These are phyloP conservation scores for Pseudohalonectria lignicola DNA, from an alignment of 2,329 filamentous ascomycete species.

Conservation along the genomic window DNA sequence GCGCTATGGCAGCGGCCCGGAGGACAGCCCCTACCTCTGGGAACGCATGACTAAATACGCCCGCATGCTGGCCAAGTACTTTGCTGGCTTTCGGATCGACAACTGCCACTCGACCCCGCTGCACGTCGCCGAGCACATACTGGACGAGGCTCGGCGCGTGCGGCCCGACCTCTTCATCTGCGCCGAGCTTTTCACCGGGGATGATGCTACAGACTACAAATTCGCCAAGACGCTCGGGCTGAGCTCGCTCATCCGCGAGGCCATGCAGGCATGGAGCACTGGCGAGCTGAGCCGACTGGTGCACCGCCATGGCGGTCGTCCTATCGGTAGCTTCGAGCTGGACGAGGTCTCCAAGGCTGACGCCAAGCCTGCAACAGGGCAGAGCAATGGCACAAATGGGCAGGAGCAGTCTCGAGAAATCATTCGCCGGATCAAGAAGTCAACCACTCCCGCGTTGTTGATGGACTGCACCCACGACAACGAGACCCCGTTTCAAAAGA, in stretches of 20 bases:
- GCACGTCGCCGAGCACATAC: constrained; percentile 85
- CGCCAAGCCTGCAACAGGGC: constrained; percentile 17
- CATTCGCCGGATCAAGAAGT: constrained; percentile 73
- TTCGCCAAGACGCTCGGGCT: constrained; percentile 91
- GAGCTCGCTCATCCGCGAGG: constrained; percentile 86
- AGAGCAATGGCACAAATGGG: neutral
- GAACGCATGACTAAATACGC: constrained; percentile 93
- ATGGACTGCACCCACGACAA: constrained; percentile 99
- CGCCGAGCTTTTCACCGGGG: constrained; percentile 90
- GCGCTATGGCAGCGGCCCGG: constrained; percentile 67
- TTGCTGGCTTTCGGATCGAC: constrained; percentile 91
- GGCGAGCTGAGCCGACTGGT: constrained; percentile 86
- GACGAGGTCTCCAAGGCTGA: constrained; percentile 67
- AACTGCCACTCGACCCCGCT: constrained; percentile 96
- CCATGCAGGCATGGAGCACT: constrained; percentile 97
- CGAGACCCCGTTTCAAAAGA: constrained; percentile 88
- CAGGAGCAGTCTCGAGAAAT: constrained; percentile 43
- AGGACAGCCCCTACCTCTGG: constrained; percentile 92
- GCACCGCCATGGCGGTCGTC: constrained; percentile 83
- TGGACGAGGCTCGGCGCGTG: constrained; percentile 84
- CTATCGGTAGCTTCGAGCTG: constrained; percentile 95
- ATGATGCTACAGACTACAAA: constrained; percentile 89
- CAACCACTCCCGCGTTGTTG: constrained; percentile 84
- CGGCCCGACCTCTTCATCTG: constrained; percentile 84
- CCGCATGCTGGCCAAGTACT: constrained; percentile 84